Evolutionary conservation across 148 eudicot species (phyloP).

Genomic region (Dysphania ambrosioides): DNA sequence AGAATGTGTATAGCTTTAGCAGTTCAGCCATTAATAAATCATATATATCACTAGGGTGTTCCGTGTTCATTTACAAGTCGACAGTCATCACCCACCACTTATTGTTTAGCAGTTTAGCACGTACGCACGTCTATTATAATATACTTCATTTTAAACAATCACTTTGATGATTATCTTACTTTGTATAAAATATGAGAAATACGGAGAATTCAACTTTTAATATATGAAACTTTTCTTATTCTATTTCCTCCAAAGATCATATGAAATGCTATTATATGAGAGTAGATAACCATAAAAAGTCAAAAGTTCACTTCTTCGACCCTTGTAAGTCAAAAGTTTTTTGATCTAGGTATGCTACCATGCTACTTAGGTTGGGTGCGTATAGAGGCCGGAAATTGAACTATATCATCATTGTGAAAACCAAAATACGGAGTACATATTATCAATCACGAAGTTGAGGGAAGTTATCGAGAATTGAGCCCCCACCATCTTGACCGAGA

Average conservation of each 20-base stretch:
- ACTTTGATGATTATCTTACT: no score
- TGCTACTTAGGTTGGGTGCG: neutral
- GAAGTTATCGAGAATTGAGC: neutral
- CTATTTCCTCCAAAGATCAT: neutral
- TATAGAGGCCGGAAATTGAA: no score
- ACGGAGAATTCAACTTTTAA: no score
- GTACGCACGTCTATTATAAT: neutral
- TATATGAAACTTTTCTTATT: neutral
- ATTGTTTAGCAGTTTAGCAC: neutral
- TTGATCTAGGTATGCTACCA: neutral
- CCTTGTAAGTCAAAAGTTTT: conserved; percentile 11
- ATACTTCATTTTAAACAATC: neutral
- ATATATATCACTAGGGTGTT: no score
- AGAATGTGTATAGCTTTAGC: conserved; percentile 6
- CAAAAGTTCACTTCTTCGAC: neutral
- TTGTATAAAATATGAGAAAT: no score
- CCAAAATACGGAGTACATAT: no score
- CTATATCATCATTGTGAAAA: no score
- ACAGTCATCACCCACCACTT: neutral
- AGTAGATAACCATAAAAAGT: neutral
- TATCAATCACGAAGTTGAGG: neutral
- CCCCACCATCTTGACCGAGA: neutral
- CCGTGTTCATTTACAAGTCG: conserved; percentile 1
- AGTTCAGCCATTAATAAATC: no score
- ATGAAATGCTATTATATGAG: neutral